Evolutionary conservation across 2,329 filamentous ascomycete species (phyloP).

Genomic region (Orbilia brochopaga): DNA sequence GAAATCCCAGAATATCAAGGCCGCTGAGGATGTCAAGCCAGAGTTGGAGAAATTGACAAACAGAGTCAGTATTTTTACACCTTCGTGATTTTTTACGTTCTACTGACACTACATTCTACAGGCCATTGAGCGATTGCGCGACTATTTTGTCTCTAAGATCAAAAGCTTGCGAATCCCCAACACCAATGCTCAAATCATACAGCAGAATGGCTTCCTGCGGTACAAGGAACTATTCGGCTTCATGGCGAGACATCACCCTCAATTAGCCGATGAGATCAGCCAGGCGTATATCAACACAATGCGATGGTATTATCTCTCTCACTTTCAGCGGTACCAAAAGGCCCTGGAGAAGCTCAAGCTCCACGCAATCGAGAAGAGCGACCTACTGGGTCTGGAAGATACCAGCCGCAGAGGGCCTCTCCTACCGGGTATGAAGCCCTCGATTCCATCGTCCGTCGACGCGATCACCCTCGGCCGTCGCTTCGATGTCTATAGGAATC

Average conservation of each 20-base stretch:
- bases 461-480: conserved; percentile 93
- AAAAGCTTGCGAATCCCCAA: conserved; percentile 91
- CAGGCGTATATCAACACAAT: conserved; percentile 98
- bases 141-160: conserved; percentile 92
- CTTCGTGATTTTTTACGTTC: conserved; percentile 20
- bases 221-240: conserved; percentile 90
- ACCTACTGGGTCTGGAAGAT: conserved; percentile 81
- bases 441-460: conserved; percentile 56
- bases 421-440: conserved; percentile 33
- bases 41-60: conserved; percentile 81
- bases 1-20: conserved; percentile 71
- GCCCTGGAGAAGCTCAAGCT: conserved; percentile 84
- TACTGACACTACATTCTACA: conserved; percentile 56
- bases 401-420: conserved; percentile 66
- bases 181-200: conserved; percentile 96
- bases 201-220: conserved; percentile 86
- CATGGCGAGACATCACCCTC: conserved; percentile 77
- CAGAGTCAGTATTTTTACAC: conserved; percentile 65
- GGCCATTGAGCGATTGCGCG: conserved; percentile 91
- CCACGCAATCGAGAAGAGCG: conserved; percentile 79
- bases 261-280: conserved; percentile 86
- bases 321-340: conserved; percentile 85
- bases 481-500: conserved; percentile 77
- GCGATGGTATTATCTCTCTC: conserved; percentile 95
- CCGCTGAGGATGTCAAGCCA: conserved; percentile 81